Evolutionary conservation across 441 rosid species (phyloP).

Genomic region (Populus hybrid): DNA sequence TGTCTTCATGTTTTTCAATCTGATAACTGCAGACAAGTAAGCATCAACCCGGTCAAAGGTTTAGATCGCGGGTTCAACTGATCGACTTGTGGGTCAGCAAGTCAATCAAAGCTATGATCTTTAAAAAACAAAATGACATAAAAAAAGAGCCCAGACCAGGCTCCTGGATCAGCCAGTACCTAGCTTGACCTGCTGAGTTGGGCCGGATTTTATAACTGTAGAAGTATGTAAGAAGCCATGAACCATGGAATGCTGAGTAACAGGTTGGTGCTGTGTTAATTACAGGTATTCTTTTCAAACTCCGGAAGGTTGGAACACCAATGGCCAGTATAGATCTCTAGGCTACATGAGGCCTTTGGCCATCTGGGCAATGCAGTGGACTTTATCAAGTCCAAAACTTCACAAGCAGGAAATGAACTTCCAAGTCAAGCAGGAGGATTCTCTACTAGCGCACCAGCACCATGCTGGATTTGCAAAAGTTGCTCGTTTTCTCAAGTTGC

Average conservation of each 20-base stretch:
- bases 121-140: too few relatives aligned
- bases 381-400: conserved; percentile 44
- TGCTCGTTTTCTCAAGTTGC: conserved; percentile 62
- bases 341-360: conserved; percentile 89
- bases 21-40: background rate
- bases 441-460: conserved; percentile 22
- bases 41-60: background rate
- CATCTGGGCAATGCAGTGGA: conserved; percentile 98
- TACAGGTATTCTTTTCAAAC: conserved; percentile 81
- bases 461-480: conserved; percentile 58
- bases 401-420: conserved; percentile 17
- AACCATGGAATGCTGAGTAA: too few relatives aligned
- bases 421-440: conserved; percentile 28
- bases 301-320: conserved; percentile 76
- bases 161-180: too few relatives aligned
- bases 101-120: too few relatives aligned
- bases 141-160: too few relatives aligned
- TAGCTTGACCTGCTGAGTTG: too few relatives aligned
- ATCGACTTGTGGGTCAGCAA: too few relatives aligned
- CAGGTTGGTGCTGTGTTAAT: background rate
- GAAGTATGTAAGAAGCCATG: too few relatives aligned
- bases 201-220: too few relatives aligned
- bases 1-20: background rate
- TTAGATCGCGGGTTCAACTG: too few relatives aligned
- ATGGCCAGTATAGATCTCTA: conserved; percentile 60